Evolutionary conservation across 75 land plant species (phyloP), one percentile per base, ranked within the genome.

Genomic region (Picea sitchensis): DNA sequence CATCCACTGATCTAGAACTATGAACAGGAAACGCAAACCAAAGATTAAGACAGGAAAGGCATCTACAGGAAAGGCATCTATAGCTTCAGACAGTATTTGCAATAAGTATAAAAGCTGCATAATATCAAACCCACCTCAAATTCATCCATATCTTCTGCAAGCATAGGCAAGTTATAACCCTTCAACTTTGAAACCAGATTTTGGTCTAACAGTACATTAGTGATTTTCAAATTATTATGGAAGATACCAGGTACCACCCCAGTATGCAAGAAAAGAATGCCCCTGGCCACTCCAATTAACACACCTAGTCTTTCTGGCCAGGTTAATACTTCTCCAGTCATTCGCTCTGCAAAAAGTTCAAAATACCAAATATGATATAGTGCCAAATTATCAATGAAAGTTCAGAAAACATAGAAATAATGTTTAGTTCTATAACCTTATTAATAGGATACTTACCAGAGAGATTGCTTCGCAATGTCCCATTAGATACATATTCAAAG

Each of bases 221-320:
- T 86, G 73, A 83, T 88, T 79, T 88, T 91, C 69, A 95, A 79
- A 63, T 90, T 80, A 68, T 95, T 92, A 44, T 83, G 83, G 77
- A 82, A 91, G 17, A 93, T 77, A 0, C 96, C 96, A 14, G 99
- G 99, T 30, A 90, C 87, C 23, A 93, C 89, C 38, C 99, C 98
- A 0, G 88, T 87, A 76, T 97, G 99, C 56, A 97, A 85, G 79
- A 91, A 92, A 30, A 93, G 98, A 51, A 97, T 84, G 9, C 98
- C 99, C 81, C 87, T 91, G 26, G 86, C 87, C 31, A 96, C 83
- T 34, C 91, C 95, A 59, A 95, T 88, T 26, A 86, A 93, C 58
- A 91, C 89, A 59, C 87, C 58, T 20, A 97, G 88, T 76, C 99
- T 81, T 76, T 95, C 87, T 63, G 77, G 67, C 99, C 99, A 97